Conservation (phyloP, 257 asterid species). For the Perilla frutescens region DNA sequence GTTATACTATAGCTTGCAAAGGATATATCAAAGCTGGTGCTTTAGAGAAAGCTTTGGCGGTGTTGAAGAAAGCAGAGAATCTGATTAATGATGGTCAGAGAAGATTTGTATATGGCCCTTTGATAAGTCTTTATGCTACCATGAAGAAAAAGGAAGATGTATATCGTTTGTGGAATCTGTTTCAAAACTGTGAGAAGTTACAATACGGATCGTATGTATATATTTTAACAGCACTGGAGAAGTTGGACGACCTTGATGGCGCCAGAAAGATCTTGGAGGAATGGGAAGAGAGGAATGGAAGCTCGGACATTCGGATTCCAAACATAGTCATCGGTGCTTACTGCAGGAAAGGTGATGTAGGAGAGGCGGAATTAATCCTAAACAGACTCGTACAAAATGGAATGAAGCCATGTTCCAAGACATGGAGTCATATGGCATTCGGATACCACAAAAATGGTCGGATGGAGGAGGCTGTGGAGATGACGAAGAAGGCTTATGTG, state of each 20-base stretch:
- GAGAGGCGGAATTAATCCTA: constrained; percentile 48
- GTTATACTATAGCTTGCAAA: constrained; percentile 46
- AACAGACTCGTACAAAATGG: constrained; percentile 37
- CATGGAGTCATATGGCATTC: constrained; percentile 51
- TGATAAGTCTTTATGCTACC: constrained; percentile 48
- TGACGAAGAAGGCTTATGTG: constrained; percentile 36
- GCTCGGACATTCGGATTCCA: constrained; percentile 45
- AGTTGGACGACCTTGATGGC: constrained; percentile 55
- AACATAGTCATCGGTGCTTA: constrained; percentile 41
- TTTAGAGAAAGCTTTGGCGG: constrained; percentile 38
- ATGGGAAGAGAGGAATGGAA: constrained; percentile 37
- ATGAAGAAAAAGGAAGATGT: constrained; percentile 50
- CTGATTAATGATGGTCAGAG: constrained; percentile 24
- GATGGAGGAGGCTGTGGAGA: constrained; percentile 55
- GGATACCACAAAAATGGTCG: constrained; percentile 43
- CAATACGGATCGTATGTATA: constrained; percentile 32
- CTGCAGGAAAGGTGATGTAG: constrained; percentile 50
- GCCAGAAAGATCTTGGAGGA: constrained; percentile 47
- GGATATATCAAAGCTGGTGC: constrained; percentile 52
- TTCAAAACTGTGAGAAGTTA: constrained; percentile 26
- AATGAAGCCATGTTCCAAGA: constrained; percentile 39
- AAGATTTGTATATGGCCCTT: constrained; percentile 29
- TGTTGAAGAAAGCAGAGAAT: constrained; percentile 45
- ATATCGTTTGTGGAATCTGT: constrained; percentile 47
- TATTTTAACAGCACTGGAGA: constrained; percentile 47